Base-by-base conservation (phyloP, 768 basidiomycete species). In the Agrocybe praecox region DNA sequence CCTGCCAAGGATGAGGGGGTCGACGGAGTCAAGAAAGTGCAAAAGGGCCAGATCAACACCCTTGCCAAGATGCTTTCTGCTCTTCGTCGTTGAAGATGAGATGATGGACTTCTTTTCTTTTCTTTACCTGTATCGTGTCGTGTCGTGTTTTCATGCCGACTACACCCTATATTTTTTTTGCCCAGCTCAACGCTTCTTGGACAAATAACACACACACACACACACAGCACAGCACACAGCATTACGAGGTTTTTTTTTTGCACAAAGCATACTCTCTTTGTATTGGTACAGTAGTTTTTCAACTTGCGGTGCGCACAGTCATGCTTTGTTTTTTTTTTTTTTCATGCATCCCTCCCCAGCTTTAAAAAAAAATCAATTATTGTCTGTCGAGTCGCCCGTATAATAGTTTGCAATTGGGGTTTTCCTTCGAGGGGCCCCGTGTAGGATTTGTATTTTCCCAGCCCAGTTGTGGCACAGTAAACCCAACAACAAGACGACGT, bases 61-160 rank as follows among this genome's bases (percentile, higher is more conserved):
- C 78, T 96, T 65, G 93, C 93, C 56, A 95, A 95, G 86, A 92
- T 96, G 91, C 76, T 95, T 56, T 92, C 87, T 55, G 89, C 89
- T 50, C 72, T 92, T 73, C 80, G 89, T 66, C 87, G 87, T 66
- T 90, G 69, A 61, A 56, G 62, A 61, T 46, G 59, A 52, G 57
- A 53, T 56, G 52, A 48, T 49, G 48, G 47, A 48, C 47, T 50
- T 55, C 5, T 21, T 52, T 40, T 49, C 26, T 23, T 43, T 32
- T 54, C 46, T 36, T 49, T 50, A 53, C 52, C 26, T 9, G 26
- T 29, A 9, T 29, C 26, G 26, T 29, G 26, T 29, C n/a, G n/a
- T n/a, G n/a, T n/a, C n/a, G n/a, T n/a, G n/a, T n/a, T n/a, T 32
- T 48, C 52, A 21, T 48, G 33, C 42, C 24, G 19, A 21, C 34